Evolutionary conservation across 805 yeast genomes (phyloP), one percentile per base, ranked within the genome.

Genomic region (Brettanomyces bruxellensis): DNA sequence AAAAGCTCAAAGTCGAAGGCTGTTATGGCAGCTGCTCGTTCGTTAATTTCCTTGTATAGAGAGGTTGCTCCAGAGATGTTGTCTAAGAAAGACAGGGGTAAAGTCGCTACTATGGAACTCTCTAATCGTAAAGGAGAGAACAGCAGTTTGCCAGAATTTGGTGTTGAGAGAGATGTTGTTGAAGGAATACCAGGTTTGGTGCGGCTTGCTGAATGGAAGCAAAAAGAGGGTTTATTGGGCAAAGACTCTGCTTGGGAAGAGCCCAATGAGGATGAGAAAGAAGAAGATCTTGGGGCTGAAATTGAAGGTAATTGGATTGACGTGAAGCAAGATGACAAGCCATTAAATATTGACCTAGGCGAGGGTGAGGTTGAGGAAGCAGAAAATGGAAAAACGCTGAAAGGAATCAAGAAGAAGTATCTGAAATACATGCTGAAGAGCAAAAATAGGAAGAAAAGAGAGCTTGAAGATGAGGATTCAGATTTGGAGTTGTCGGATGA

Each of bases 61-160:
- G 97, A 90, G 51, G 83, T 90, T 47, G 97, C 96, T 3, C 99
- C 99, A 5, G 95, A 91, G 52, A 86, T 93, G 97, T 75, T 93
- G 56, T 74, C 77, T 46, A 75, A 81, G 55, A 89, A 88, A 60
- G 98, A 93, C 62, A 78, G 99, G 62, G 99, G 99, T 61, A 91
- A 93, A 68, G 69, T 73, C 24, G 98, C 96, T 7, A 73, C 95
- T 14, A 83, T 90, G 79, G 93, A 79, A 48, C 52, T 91, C 49
- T 85, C 83, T 54, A 72, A 74, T 25, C 36, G 28, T 23, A 24
- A 35, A 23, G 81, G 76, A 45, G 60, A 58, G 36, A 73, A 78
- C 52, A 68, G 70, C 28, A 73, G 73, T 22, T 47, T 69, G 52
- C 81, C 81, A 36, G 76, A 76, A 60, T 90, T 75, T 55, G 97